These are phyloP conservation scores for Parafenestella ontariensis DNA, from an alignment of 2,329 filamentous ascomycete genomes.

Conservation along the genomic window DNA sequence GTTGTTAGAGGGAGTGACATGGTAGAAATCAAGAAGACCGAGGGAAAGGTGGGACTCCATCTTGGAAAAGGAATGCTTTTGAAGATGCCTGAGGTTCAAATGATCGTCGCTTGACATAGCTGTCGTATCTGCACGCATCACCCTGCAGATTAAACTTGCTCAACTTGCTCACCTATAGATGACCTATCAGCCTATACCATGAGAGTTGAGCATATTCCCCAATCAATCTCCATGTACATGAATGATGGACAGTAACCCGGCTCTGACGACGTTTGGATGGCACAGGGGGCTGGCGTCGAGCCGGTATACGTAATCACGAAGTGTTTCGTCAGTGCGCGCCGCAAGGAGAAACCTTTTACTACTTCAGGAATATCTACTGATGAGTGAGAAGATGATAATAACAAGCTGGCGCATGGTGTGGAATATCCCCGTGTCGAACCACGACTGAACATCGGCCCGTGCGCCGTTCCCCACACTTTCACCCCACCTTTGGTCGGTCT, in stretches of 20 bases:
- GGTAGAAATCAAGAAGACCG: background rate
- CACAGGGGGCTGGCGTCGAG: background rate
- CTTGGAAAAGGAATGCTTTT: background rate
- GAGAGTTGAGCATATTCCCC: background rate
- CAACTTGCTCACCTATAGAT: background rate
- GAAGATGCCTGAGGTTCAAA: background rate
- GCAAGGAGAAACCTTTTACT: too few relatives aligned
- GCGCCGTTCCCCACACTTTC: constrained; percentile 20
- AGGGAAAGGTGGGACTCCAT: background rate
- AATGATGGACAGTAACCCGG: background rate
- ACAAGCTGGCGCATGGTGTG: too few relatives aligned
- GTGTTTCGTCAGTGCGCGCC: too few relatives aligned
- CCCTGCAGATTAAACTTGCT: too few relatives aligned
- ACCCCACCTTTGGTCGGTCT: constrained; percentile 17
- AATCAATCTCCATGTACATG: too few relatives aligned
- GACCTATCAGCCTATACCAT: background rate
- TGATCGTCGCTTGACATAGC: background rate
- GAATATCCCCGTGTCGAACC: too few relatives aligned
- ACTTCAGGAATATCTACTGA: too few relatives aligned
- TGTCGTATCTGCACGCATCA: background rate
- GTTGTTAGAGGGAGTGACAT: constrained; percentile 16
- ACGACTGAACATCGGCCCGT: too few relatives aligned
- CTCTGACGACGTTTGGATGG: background rate
- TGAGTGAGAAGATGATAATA: background rate
- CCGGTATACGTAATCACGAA: background rate